Base-by-base conservation (phyloP, 305 asterid genomes). In the Plantago rigida region DNA sequence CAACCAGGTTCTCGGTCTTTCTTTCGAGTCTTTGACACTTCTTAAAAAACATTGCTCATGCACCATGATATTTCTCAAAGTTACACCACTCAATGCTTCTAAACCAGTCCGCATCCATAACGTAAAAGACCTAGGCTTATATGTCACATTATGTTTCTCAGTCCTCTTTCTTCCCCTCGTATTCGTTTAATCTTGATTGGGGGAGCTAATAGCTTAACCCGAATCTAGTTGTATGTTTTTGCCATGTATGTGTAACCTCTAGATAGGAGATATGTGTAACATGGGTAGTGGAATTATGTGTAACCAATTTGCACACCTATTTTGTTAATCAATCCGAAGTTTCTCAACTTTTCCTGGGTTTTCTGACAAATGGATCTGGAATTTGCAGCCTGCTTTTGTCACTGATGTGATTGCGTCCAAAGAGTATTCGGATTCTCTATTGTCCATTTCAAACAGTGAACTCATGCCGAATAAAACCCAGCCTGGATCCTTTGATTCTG, bases 351-450 rank as follows among this genome's bases (percentile, higher is more conserved):
- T 62, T 19, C n/a, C 51, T 48, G 47, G 5, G 10, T 51, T 47
- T 65, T 58, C 26, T 22, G 26, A 22, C 2, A 2, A 22, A 22
- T 22, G 26, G 26, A 22, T 22, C 26, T 22, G 26, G 26, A 65
- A 69, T 62, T 60, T 64, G 62, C 92, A 93, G 97, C 95, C 96
- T 64, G 95, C 94, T 70, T 85, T 93, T 80, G 84, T 85, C 71
- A 74, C 76, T 56, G 82, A 84, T 61, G 66, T 89, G 66, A 64
- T 87, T 31, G 45, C 75, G 47, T 70, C 82, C 7, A 68, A 72
- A 57, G 95, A 78, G 51, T 65, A 68, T 71, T 22, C 59, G 55
- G 72, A 68, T 75, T 66, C 75, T 60, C 80, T 71, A 57, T 65
- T 51, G 57, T 67, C 67, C 65, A 70, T 46, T 69, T 54, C 71